These are phyloP conservation scores for Neoarthrinium moseri DNA, from an alignment of 2,329 filamentous ascomycete genomes.

Conservation along the genomic window DNA sequence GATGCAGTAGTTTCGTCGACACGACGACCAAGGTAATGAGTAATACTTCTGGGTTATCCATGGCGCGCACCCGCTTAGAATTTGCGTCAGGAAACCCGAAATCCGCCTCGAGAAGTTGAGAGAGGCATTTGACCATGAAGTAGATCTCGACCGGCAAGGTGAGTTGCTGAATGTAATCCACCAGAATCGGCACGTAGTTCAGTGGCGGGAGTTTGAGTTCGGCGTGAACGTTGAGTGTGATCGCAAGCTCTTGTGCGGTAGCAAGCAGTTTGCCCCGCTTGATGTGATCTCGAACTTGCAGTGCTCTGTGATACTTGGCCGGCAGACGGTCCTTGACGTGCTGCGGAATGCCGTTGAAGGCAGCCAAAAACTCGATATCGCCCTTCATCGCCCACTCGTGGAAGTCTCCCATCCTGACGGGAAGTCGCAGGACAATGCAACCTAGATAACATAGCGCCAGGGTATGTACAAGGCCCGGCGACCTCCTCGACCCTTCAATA, in stretches of 20 bases:
- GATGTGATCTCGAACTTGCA: conserved; percentile 53
- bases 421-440: conserved; percentile 70
- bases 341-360: conserved; percentile 43
- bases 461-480: conserved; percentile 72
- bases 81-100: conserved; percentile 57
- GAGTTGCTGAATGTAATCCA: conserved; percentile 69
- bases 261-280: conserved; percentile 61
- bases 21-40: conserved; percentile 71
- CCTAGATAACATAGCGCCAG: conserved; percentile 80
- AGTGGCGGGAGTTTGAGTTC: conserved; percentile 70
- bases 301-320: conserved; percentile 53
- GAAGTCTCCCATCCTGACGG: conserved; percentile 73
- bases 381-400: conserved; percentile 65
- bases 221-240: conserved; percentile 66
- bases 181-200: conserved; percentile 67
- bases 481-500: conserved; percentile 41
- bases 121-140: conserved; percentile 56
- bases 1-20: conserved; percentile 76
- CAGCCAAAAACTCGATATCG: conserved; percentile 70
- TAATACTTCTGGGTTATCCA: conserved; percentile 72
- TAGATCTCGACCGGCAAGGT: conserved; percentile 73
- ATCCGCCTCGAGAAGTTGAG: conserved; percentile 46
- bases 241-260: conserved; percentile 58
- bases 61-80: conserved; percentile 38
- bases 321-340: conserved; percentile 67